phyloP scores from a whole-genome alignment of 805 yeast genomes.

The Candida qinlingensis region DNA sequence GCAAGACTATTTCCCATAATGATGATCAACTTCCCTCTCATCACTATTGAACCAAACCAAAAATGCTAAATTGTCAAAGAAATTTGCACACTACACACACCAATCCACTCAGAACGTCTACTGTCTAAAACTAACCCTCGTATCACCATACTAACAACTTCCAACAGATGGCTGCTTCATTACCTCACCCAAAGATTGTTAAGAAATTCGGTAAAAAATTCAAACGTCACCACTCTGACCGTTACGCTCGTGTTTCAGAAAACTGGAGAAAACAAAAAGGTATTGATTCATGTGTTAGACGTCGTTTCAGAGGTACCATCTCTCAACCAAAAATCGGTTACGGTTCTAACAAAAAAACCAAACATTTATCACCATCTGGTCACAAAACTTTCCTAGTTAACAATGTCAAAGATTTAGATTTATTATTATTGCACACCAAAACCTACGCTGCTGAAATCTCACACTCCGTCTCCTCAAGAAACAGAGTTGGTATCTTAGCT shows the following conservation, averaged over 20 bases:
- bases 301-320: conserved; percentile 99
- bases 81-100: too few species aligned
- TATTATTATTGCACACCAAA: conserved; percentile 93
- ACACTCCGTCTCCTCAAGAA: conserved; percentile 95
- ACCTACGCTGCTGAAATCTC: conserved; percentile 99
- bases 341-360: conserved; percentile 99
- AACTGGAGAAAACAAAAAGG: conserved; percentile 99
- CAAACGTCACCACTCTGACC: conserved; percentile 99
- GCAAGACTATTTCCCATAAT: too few species aligned
- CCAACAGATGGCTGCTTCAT: conserved; percentile 87
- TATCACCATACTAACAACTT: conserved; percentile 21
- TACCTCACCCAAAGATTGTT: conserved; percentile 98
- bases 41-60: too few species aligned
- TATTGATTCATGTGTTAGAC: conserved; percentile 99
- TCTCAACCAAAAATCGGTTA: conserved; percentile 99
- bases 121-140: background rate
- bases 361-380: conserved; percentile 93
- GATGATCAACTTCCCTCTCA: too few species aligned
- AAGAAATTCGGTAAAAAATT: conserved; percentile 98
- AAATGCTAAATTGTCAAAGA: too few species aligned
- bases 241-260: conserved; percentile 96
- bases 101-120: too few species aligned
- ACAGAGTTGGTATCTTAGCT: conserved; percentile 94
- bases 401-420: conserved; percentile 91
- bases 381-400: conserved; percentile 94